Evolutionary conservation across 1,139 yeast genomes (phyloP), one percentile per base, ranked within the genome.

Genomic region (Pichia sp.): DNA sequence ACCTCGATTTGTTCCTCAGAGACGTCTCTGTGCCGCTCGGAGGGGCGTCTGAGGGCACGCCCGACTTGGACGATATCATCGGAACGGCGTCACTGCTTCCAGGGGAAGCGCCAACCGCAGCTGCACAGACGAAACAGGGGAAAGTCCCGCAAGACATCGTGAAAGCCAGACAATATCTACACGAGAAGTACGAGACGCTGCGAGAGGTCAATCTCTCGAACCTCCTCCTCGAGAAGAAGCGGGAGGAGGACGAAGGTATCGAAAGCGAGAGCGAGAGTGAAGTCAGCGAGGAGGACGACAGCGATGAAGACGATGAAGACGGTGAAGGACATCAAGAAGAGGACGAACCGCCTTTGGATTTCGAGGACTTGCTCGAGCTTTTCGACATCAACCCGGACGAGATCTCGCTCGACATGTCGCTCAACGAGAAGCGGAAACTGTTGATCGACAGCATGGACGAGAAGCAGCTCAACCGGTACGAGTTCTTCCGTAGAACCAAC

Each of bases 391-490:
- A 57, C 35, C 60, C 62, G 1, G 65, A 61, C 14, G 63, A 61
- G 31, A 47, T 53, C 2, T 50, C 63, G 4, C 43, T 61, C 4
- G 62, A 61, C 38, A 17, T 59, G 40, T 43, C 44, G 7, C 14
- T 51, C 18, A 59, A 56, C 38, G 63, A 62, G 38, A 44, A 56
- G n/a, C 57, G 60, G 62, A 76, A 86, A 54, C 60, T 90, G 24
- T 68, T 91, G 53, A 76, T 90, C 53, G 79, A 88, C 20, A 80
- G 82, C 55, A 80, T 93, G 61, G 83, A 85, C 50, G 79, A 79
- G n/a, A 87, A 83, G 34, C 97, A 93, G 62, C 84, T 88, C 84
- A 83, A 83, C 52, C 68, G 96, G 44, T 91, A 90, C 65, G 97
- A 90, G 62, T 88, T 87, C 12, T 90, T 83, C 63, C 76, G 96